Base-by-base conservation (phyloP, 1,139 yeast genomes). In the Kurtzmaniella natalensis region DNA sequence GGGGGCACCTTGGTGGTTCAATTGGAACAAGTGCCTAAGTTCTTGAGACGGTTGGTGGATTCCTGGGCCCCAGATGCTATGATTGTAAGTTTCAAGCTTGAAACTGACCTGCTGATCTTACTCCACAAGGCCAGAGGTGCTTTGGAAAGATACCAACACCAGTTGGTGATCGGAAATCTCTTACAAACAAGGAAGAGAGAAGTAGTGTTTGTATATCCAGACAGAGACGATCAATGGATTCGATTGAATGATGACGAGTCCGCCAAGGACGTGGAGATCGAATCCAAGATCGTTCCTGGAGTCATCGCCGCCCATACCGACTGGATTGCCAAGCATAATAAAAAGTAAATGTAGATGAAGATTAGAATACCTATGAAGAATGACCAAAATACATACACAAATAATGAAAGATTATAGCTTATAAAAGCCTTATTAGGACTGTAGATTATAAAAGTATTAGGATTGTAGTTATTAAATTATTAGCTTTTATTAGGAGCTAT, bases 11-110 rank as follows among this genome's bases (percentile, higher is more conserved):
- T 92, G 36, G 76, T 83, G 14, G 87, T 92, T 17, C 83, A 87
- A 48, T 66, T 92, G 45, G 96, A 92, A 50, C 97, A 95, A 11
- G 98, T 94, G 3, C 98, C 99, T 11, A 92, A 92, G 55, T 92
- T 94, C 48, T 70, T 92, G 47, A 75, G 86, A 45, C 68, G 96
- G 39, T 65, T 94, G 44, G 96, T 89, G 1, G 95, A 87, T 45
- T 75, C 80, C 20, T 92, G 98, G 98, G 95, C 96, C 1, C 95
- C 95, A 1, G 77, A 80, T 7, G 94, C 97, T 2, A 84, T 88
- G 95, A 87, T 94, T 40, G 84, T 92, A 3, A 85, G 95, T 17
- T 94, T 94, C 64, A 94, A 94, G 57, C 72, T 92, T 39, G 99
- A 94, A 53, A 94, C 99, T 0, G 98, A 94, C 56, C 58, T 61